A percentile compares a stretch with the other conserved stretches of the same genome.
Conservation (phyloP, 768 basidiomycete species). For the Rhodocollybia butyracea region DNA sequence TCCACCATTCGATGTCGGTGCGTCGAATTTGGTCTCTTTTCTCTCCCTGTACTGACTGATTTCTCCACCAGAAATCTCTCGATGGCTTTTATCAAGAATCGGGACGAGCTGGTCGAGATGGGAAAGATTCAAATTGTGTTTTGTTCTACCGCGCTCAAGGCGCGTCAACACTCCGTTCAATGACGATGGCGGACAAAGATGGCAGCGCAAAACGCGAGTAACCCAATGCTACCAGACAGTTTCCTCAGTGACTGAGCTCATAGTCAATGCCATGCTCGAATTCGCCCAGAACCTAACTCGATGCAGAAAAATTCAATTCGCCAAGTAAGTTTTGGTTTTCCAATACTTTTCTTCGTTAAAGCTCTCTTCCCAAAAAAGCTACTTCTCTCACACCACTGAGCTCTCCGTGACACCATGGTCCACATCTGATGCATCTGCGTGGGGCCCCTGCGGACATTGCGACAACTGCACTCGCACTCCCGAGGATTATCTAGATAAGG, state of each 20-base stretch:
- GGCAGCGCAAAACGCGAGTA: conserved; percentile 60
- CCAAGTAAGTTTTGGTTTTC: conserved; percentile 61
- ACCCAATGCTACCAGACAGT: background rate
- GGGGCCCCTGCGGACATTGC: conserved; percentile 79
- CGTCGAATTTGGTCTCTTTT: conserved; percentile 13
- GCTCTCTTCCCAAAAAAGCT: conserved; percentile 37
- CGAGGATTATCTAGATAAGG: conserved; percentile 47
- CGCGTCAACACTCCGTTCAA: conserved; percentile 52
- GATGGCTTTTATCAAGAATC: conserved; percentile 95
- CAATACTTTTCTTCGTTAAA: no score
- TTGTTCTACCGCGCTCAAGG: conserved; percentile 86
- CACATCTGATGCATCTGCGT: conserved; percentile 55
- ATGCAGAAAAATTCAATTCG: conserved; percentile 85
- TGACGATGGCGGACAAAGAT: conserved; percentile 57
- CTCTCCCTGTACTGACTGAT: conserved; percentile 24
- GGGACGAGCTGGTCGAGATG: conserved; percentile 92
- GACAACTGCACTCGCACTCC: conserved; percentile 80
- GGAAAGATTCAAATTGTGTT: conserved; percentile 80
- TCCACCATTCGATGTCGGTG: conserved; percentile 76
- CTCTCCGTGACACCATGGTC: conserved; percentile 75
- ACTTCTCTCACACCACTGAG: conserved; percentile 77
- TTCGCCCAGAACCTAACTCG: conserved; percentile 76
- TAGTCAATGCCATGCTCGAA: conserved; percentile 76
- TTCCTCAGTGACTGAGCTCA: conserved; percentile 1
- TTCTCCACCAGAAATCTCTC: conserved; percentile 82